A percentile compares a stretch with the other conserved stretches of the same genome.
Evolutionary conservation across 768 basidiomycete genomes (phyloP).

Genomic region (Fibroporia radiculosa): DNA sequence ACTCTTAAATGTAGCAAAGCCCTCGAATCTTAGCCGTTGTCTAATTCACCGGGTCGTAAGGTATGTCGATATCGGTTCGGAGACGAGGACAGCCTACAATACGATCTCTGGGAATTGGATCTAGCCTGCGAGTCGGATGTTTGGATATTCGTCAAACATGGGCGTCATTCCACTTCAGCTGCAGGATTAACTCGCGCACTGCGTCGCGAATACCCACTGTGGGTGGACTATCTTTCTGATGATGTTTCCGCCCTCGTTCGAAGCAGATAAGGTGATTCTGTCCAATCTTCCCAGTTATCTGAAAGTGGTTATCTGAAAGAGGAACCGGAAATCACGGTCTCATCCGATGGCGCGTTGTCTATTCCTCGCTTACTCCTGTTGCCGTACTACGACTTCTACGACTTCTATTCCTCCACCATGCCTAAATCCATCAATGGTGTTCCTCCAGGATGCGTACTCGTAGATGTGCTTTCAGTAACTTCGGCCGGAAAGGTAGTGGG

Average conservation of each 20-base stretch:
- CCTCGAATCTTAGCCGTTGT: not conserved
- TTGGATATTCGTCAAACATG: not conserved
- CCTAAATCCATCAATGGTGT: not conserved
- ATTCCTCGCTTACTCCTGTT: not conserved
- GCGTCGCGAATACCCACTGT: constrained; percentile 23
- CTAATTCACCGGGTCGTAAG: not conserved
- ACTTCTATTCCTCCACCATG: not conserved
- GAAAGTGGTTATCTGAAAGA: no score
- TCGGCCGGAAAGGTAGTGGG: no score
- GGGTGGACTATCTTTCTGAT: constrained; percentile 26
- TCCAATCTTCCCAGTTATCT: not conserved
- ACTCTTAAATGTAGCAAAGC: no score
- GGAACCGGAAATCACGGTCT: constrained; percentile 1
- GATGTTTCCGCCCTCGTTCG: constrained; percentile 19
- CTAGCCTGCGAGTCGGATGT: not conserved
- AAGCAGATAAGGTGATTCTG: not conserved
- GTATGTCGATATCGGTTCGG: constrained; percentile 12
- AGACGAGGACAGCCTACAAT: constrained; percentile 15
- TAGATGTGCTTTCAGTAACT: no score
- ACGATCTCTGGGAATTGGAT: constrained; percentile 8
- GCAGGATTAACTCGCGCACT: constrained; percentile 25
- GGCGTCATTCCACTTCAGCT: constrained; percentile 22
- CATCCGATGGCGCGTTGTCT: not conserved
- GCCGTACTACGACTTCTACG: not conserved
- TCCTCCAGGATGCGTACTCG: not conserved